Base-by-base conservation (phyloP, 768 basidiomycete species). In the Tricholoma matsutake region DNA sequence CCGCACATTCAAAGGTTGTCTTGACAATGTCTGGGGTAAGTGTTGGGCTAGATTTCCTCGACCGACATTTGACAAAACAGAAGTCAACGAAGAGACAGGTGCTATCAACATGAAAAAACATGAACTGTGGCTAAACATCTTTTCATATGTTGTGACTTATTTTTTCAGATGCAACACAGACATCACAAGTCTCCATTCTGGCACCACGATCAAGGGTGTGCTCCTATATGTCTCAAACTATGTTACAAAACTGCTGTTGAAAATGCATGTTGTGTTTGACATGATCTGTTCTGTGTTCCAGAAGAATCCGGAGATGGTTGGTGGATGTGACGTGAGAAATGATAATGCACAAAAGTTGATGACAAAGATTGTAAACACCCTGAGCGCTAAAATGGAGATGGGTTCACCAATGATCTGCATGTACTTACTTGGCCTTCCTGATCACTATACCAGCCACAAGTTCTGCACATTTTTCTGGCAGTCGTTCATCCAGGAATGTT, bases 191-290 rank as follows among this genome's bases (percentile, higher is more conserved):
- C 53, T 79, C 1, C 49, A 72, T 16, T 78, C 75, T 20, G 78
- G 78, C 0, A 80, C 78, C 2, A 66, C 74, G 0, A 69, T 81
- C 2, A 78, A 79, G 53, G 70, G 75, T 25, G 22, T 25, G 22
- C 22, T 25, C 1, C 22, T 25, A 25, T 25, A 25, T 25, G 22
- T 25, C 3, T 14, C 78, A 2, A 78, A 82, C 32, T 82, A 82
- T 64, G 70, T 81, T 1, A 79, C 76, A n/a, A 82, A 82, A 62
- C 52, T 67, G 0, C 43, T 64, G 2, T 61, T 82, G 7, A 81
- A 79, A 47, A 77, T 74, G 0, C 69, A 77, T 63, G 65, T 65
- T 16, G 68, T 78, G 29, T 79, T 80, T 65, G 68, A 77, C 0
- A 60, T 71, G 7, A 62, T 75, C 0, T 60, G 61, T 18, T 56